Base-by-base conservation (phyloP, 2,329 filamentous ascomycete genomes). In the Colletotrichum limetticola region DNA sequence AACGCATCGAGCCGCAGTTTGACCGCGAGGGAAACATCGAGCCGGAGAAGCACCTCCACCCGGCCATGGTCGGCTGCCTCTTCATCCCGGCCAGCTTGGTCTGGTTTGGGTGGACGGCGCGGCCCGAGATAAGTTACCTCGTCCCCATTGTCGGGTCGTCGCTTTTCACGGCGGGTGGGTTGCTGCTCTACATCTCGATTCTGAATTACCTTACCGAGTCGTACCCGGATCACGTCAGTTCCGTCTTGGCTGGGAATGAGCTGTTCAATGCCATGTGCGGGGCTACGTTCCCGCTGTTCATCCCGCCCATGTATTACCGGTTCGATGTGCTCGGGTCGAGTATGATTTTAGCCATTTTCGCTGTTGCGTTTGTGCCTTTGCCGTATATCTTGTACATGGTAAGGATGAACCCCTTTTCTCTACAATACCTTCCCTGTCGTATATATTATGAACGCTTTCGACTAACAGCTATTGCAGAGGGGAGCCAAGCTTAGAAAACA, bases 321-420 rank as follows among this genome's bases (percentile, higher is more conserved):
- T 52, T 71, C 14, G 46, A 22, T 22, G 22, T 71, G 1, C 57
- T 73, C 2, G 66, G 66, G 3, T 66, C 71, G 55, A 73, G 66
- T 2, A 73, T 71, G n/a, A 26, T 71, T 4, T 11, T 71, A 1
- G 66, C 71, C 2, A 73, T 73, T 9, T 53, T 73, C 30, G 71
- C 67, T 1, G 49, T 73, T 7, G 46, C 67, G 2, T 70, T 71
- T 32, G 56, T 61, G 22, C 71, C 71, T 5, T 19, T 73, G 26
- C 71, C 71, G 1, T 73, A 61, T 5, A n/a, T 71, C 12, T 8
- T 73, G 74, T 75, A 74, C 52, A 70, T 74, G 73, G 68, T 72
- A 68, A 71, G 74, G 52, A 68, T 74, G 61, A 66, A 66, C 70
- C 24, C 32, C 3, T 7, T 4, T 32, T 66, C 30, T 3, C 6